Evolutionary conservation across 2,329 filamentous ascomycete species (phyloP), one percentile per base, ranked within the genome.

Genomic region (Trichoderma lentiforme): DNA sequence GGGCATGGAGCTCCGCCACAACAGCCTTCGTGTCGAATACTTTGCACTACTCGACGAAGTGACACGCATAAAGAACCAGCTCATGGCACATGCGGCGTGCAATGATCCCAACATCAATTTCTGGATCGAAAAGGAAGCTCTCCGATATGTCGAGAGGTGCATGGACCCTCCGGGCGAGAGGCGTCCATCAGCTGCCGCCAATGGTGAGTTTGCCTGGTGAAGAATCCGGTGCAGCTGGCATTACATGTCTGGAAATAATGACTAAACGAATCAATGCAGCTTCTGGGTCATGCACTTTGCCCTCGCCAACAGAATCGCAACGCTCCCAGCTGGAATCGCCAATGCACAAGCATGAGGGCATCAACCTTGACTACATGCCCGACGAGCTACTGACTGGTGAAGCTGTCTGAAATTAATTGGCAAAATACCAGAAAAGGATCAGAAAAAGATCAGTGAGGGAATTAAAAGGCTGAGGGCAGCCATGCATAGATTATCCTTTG

Each of bases 71-170:
- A 86, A 88, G 76, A 84, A 84, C 32, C 77, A 84, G 60, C 80
- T 89, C 47, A 88, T 89, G 85, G 76, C 77, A 8, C 87, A 89
- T 73, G 85, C 85, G 14, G 78, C 77, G 65, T 89, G 87, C 79
- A 83, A 86, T 72, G 86, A 88, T 70, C 75, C 81, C 15, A 86
- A 87, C 71, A 88, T 89, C 74, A 80, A 87, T 72, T 79, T 81
- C 24, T 89, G 87, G 87, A 81, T 89, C 53, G 82, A 86, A 65
- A 85, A 82, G 70, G 85, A 88, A 76, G 86, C 87, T 3, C 82
- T 80, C 62, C 82, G 79, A n/a, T 86, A 86, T 71, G 85, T 87
- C 6, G 78, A 83, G 34, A 76, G 75, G 4, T 75, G 65, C 51
- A 72, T 64, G 60, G 66, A 70, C 39, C 66, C 65, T 32, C 66